These are phyloP conservation scores for Candida succiphila DNA, from an alignment of 805 yeast genomes.

Conservation along the genomic window DNA sequence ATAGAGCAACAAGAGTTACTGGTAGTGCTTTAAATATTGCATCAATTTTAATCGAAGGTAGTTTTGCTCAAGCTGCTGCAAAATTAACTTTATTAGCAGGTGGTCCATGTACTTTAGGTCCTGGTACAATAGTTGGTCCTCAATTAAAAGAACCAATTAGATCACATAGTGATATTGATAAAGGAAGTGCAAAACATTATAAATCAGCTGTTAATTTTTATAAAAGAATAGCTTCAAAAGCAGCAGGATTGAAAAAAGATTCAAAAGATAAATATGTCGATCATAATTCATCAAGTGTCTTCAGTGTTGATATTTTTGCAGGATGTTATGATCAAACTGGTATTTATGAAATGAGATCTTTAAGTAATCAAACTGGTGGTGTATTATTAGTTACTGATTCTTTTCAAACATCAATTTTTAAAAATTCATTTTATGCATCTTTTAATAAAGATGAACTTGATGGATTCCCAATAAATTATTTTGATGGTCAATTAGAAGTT, in stretches of 20 bases:
- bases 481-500: slow-evolving; percentile 81
- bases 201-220: slow-evolving; percentile 80
- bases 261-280: slow-evolving; percentile 26
- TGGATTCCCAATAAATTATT: slow-evolving; percentile 81
- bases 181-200: slow-evolving; percentile 80
- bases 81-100: slow-evolving; percentile 85
- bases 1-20: slow-evolving; percentile 83
- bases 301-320: slow-evolving; percentile 82
- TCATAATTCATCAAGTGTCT: slow-evolving; percentile 42
- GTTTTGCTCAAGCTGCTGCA: slow-evolving; percentile 80
- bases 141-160: slow-evolving; percentile 93
- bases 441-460: slow-evolving; percentile 83
- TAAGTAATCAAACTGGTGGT: slow-evolving; percentile 86
- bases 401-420: slow-evolving; percentile 89
- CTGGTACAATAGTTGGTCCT: slow-evolving; percentile 88
- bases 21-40: slow-evolving; percentile 91
- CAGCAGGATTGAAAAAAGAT: slow-evolving; percentile 37
- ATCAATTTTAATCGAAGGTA: slow-evolving; percentile 66
- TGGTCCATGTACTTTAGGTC: slow-evolving; percentile 91
- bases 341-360: slow-evolving; percentile 82
- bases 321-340: slow-evolving; percentile 97
- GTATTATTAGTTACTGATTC: slow-evolving; percentile 81
- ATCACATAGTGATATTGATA: slow-evolving; percentile 94
- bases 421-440: slow-evolving; percentile 80
- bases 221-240: slow-evolving; percentile 62